Conservation (phyloP, 2,329 filamentous ascomycete species). For the Arthrinium phaeospermum region DNA sequence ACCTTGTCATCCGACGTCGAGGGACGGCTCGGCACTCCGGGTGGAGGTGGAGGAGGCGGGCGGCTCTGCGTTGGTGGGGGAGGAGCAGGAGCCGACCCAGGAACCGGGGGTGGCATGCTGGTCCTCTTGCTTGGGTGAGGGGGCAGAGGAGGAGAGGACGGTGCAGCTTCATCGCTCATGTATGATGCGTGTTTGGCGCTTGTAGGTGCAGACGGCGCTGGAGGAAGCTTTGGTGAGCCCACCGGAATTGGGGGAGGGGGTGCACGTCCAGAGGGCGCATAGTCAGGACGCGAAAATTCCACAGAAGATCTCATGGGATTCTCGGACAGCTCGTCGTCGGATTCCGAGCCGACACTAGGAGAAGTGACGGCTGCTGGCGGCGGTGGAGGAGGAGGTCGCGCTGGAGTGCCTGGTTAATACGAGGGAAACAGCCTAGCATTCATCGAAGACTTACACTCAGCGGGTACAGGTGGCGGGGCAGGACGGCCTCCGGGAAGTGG, state of each 20-base stretch:
- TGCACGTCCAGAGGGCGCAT: constrained; percentile 43
- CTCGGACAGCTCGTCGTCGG: constrained; percentile 83
- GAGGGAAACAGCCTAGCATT: neutral
- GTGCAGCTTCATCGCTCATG: constrained; percentile 43
- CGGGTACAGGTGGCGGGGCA: constrained; percentile 62
- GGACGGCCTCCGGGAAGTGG: constrained; percentile 58
- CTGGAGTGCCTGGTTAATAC: constrained; percentile 46
- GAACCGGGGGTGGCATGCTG: constrained; percentile 66
- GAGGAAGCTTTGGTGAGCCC: constrained; percentile 52
- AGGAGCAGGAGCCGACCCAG: constrained; percentile 52
- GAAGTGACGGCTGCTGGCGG: constrained; percentile 57
- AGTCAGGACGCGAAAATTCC: constrained; percentile 34
- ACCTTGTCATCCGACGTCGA: constrained; percentile 62
- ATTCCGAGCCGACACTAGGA: constrained; percentile 80
- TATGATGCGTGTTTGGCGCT: constrained; percentile 42
- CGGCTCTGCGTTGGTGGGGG: constrained; percentile 58
- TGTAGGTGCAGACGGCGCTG: constrained; percentile 25
- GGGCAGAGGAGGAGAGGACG: constrained; percentile 44
- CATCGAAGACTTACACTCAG: constrained; percentile 60
- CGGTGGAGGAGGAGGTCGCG: constrained; percentile 53
- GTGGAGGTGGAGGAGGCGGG: constrained; percentile 70
- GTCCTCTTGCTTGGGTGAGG: constrained; percentile 55
- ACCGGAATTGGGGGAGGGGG: constrained; percentile 54
- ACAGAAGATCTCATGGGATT: constrained; percentile 48
- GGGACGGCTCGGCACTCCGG: constrained; percentile 56